Evolutionary conservation across 768 basidiomycete species (phyloP).

Genomic region (Kwoniella sp.): DNA sequence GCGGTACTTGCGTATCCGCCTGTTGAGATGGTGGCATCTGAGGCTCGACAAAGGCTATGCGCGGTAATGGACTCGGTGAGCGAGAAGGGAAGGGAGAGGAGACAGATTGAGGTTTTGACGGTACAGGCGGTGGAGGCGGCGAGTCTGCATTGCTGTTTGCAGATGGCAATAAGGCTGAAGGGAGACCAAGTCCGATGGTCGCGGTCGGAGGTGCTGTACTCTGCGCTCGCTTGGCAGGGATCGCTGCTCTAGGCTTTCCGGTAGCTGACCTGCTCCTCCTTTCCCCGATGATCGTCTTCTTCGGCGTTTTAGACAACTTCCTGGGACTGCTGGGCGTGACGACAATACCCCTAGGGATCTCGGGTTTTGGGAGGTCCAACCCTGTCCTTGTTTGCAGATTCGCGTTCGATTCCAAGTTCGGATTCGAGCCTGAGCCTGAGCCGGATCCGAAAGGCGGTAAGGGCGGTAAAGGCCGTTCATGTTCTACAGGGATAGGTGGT

Average conservation of each 20-base stretch:
- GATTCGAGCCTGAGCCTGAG: not conserved
- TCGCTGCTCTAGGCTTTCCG: constrained; percentile 4
- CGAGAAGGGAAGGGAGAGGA: constrained; percentile 47
- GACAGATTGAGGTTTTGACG: constrained; percentile 39
- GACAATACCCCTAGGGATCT: constrained; percentile 37
- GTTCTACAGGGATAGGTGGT: constrained; percentile 29
- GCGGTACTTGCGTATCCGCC: not conserved
- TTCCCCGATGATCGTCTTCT: constrained; percentile 1
- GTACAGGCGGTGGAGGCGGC: constrained; percentile 29
- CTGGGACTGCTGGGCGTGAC: constrained; percentile 50
- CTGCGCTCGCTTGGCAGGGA: not conserved
- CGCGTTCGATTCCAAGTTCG: not conserved
- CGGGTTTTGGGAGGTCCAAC: constrained; percentile 5
- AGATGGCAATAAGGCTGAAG: constrained; percentile 20
- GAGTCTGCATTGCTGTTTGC: constrained; percentile 8
- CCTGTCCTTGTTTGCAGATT: too few species aligned
- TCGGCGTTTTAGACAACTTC: constrained; percentile 28
- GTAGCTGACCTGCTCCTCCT: constrained; percentile 22
- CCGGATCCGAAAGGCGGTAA: constrained; percentile 19
- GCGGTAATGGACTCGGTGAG: constrained; percentile 37
- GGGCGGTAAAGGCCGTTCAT: constrained; percentile 35
- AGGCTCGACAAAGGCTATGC: constrained; percentile 42
- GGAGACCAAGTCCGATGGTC: constrained; percentile 43
- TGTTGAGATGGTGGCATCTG: constrained; percentile 10
- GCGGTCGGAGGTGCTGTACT: not conserved